Percentiles rank a stretch among this genome's conserved stretches.
Evolutionary conservation across 257 asterid genomes (phyloP).

Genomic region (Ilex aquifolium): DNA sequence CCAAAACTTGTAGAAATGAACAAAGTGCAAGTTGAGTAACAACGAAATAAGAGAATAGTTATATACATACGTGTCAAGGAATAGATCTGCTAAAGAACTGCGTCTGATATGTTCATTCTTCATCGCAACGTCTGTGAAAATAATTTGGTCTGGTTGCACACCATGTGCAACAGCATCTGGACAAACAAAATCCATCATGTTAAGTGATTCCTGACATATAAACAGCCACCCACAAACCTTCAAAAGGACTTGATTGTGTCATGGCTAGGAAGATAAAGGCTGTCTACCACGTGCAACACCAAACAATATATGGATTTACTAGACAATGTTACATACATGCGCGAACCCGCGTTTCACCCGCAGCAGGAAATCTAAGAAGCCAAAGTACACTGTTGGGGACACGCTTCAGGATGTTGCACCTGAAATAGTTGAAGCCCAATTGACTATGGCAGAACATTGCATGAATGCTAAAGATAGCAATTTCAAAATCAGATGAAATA

Average conservation of each 20-base stretch:
- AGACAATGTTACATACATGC: conserved; percentile 47
- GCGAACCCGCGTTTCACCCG: conserved; percentile 94
- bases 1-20: background rate
- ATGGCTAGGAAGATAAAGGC: too few relatives aligned
- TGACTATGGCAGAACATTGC: conserved; percentile 3
- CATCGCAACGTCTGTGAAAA: conserved; percentile 96
- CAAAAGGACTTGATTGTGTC: too few relatives aligned
- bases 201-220: too few relatives aligned
- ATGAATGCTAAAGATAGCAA: background rate
- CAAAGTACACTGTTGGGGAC: conserved; percentile 97
- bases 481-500: conserved; percentile 1
- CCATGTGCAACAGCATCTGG: conserved; percentile 97
- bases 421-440: conserved; percentile 23
- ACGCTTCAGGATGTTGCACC: conserved; percentile 98
- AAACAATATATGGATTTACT: too few relatives aligned
- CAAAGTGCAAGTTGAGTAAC: too few relatives aligned
- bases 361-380: conserved; percentile 97
- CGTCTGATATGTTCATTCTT: conserved; percentile 96
- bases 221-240: too few relatives aligned
- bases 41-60: background rate
- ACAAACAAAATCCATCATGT: conserved; percentile 1
- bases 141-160: conserved; percentile 87
- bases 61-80: conserved; percentile 74
- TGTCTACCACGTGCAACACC: too few relatives aligned
- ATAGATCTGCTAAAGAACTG: conserved; percentile 91